Evolutionary conservation across 768 basidiomycete species (phyloP), one percentile per base, ranked within the genome.

Genomic region (Trametes maxima): DNA sequence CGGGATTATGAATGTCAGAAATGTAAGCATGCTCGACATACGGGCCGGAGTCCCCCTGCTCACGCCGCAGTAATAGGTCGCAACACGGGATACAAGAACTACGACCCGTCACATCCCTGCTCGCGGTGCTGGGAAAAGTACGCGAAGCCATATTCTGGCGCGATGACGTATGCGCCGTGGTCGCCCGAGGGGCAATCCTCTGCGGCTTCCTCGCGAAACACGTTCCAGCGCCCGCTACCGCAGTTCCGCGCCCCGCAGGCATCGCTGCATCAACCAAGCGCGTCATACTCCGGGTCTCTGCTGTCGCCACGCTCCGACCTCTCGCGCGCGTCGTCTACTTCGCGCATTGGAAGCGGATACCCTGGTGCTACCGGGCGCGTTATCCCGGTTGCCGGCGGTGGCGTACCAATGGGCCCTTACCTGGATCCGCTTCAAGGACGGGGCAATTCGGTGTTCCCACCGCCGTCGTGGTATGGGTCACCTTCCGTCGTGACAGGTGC

Each of bases 51-150:
- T 39, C 10, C 14, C 39, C 24, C 25, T 37, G 12, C 48, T 43
- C 46, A 43, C 36, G 12, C 52, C 25, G n/a, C 21, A 24, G 48
- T 60, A 40, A 17, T 59, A 92, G 91, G 91, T 66, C 76, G 77
- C 40, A 93, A 94, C 70, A 84, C 81, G 0, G 91, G 92, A 2
- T 93, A 86, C 74, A 90, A 90, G 72, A 77, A 81, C 58, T 76
- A 75, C 39, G 89, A 92, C 70, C 88, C 89, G 0, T 69, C 78
- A 1, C 76, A 84, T 57, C 88, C 90, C 6, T 92, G 92, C 68
- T 77, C 79, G 59, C 82, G 81, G 57, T 94, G 92, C 75, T 94
- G 91, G 92, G 75, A 79, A 6, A 86, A 85, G 65, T 87, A 87
- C 72, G 79, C 80, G 0, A 85, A 82, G 64, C 77, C 80, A 0